Evolutionary conservation across 2,329 filamentous ascomycete genomes (phyloP), one percentile per base, ranked within the genome.

Genomic region (Fusarium humuli): DNA sequence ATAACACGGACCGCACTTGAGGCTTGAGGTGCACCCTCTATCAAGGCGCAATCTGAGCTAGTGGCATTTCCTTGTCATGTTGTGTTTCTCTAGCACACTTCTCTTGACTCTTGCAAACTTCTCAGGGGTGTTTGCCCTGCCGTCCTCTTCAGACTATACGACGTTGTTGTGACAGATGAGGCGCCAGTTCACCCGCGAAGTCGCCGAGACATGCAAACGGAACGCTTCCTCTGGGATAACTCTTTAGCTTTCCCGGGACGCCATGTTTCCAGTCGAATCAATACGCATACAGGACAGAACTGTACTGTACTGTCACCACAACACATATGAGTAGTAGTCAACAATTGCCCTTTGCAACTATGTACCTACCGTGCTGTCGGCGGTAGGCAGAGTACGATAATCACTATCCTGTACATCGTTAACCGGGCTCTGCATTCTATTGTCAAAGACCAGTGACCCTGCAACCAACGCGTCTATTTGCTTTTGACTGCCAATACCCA

Each of bases 131-230:
- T 13, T 56, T 50, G 45, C 22, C 50, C 45, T 47, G 23, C 29
- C 32, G 23, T 40, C 22, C 44, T 57, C 54, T 47, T 66, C n/a
- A 55, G 23, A 66, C 57, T 49, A 32, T 27, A 49, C n/a, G 73
- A 50, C 62, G 71, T 70, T 69, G 57, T 61, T 63, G 25, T 30
- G 34, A 48, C 30, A 48, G 61, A 67, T 37, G 50, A 56, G 62
- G 69, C 56, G 60, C 52, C 54, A 71, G 67, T 74, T 46, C 67
- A 70, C 62, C 73, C 73, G 73, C 65, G 50, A 71, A 67, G 60
- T 69, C 70, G 68, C 71, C 70, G 73, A 75, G 73, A 75, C 72
- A 72, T 75, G 66, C 65, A 72, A 67, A 63, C 69, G 62, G 63
- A 63, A 69, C 66, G 46, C 49, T 62, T 45, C 34, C 49, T 47